Evolutionary conservation across 2,329 filamentous ascomycete genomes (phyloP), one percentile per base, ranked within the genome.

Genomic region (Xylariaceae sp.): DNA sequence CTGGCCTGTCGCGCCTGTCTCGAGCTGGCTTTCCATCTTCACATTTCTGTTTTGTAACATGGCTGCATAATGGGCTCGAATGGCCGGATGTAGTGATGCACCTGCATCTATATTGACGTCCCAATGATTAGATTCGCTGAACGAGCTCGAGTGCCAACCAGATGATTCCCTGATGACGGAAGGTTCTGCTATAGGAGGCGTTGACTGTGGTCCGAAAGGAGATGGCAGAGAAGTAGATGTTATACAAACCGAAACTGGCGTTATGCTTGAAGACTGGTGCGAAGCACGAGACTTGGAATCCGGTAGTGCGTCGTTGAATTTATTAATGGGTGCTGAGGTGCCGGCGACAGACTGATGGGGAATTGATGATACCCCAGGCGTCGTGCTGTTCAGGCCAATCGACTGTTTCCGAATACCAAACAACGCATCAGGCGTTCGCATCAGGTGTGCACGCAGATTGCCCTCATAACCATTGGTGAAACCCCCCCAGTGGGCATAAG

Each of bases 381-480:
- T 50, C 1, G 35, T 42, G 33, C 42, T 54, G 37, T 51, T 54
- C 23, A 61, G 61, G n/a, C 59, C 53, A 27, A 52, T 52, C 26
- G 64, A 62, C 45, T 61, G 60, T 30, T 53, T 64, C 33, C 56
- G 64, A 15, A 67, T 63, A 9, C 59, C 58, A 41, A 71, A 72
- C 3, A 77, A 64, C 4, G 72, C 69, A 30, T 74, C 68, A 18
- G 73, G 73, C 8, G 71, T 71, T 48, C 71, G 73, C 68, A 77
- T 73, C 37, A 81, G 55, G 52, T 80, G 76, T 15, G 75, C 75
- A 42, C 73, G 72, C 15, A 78, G 55, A 41, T 78, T 79, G 16
- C 79, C 81, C 66, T 84, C 81, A 51, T 85, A 84, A 4, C 81
- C 82, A 55, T 86, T 86, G 27, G 79, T 83, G 60, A 85, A 85